phyloP scores from a whole-genome alignment of 2,329 filamentous ascomycete species.

The Malbranchea cinnamomea region DNA sequence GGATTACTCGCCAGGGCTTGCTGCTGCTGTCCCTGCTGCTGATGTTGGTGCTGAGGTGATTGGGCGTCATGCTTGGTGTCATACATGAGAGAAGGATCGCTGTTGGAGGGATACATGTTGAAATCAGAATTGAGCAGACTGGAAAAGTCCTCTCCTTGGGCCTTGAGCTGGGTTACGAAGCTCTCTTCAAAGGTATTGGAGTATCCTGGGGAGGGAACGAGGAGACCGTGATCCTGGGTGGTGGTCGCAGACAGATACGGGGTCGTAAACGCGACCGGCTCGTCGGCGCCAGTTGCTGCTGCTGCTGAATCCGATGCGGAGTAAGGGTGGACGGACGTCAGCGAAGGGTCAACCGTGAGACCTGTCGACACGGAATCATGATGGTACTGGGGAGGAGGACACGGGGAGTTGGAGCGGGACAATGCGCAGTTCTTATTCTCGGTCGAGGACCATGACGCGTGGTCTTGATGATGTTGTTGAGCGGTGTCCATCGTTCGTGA shows the following conservation, averaged over 20 bases:
- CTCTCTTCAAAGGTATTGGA: slow-evolving; percentile 24
- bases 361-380: slow-evolving; percentile 17
- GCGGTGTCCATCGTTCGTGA: too few species aligned
- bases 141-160: slow-evolving; percentile 21
- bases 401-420: slow-evolving; percentile 28
- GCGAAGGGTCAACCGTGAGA: slow-evolving; percentile 22
- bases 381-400: slow-evolving; percentile 22
- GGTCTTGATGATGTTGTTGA: slow-evolving; percentile 18
- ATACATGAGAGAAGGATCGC: slow-evolving; percentile 23
- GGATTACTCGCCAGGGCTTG: slow-evolving; percentile 28
- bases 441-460: slow-evolving; percentile 23
- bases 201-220: slow-evolving; percentile 19
- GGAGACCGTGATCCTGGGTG: slow-evolving; percentile 14
- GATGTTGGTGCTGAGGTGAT: slow-evolving; percentile 16
- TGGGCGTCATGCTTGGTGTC: slow-evolving; percentile 22
- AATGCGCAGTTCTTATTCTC: slow-evolving; percentile 25
- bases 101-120: slow-evolving; percentile 22
- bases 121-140: slow-evolving; percentile 28
- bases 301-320: slow-evolving; percentile 13
- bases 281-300: slow-evolving; percentile 14
- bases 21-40: too few species aligned
- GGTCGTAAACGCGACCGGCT: slow-evolving; percentile 22
- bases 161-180: slow-evolving; percentile 21
- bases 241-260: slow-evolving; percentile 21
- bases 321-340: slow-evolving; percentile 19